Evolutionary conservation across 257 asterid species (phyloP).

Genomic region (Lithospermum erythrorhizon): DNA sequence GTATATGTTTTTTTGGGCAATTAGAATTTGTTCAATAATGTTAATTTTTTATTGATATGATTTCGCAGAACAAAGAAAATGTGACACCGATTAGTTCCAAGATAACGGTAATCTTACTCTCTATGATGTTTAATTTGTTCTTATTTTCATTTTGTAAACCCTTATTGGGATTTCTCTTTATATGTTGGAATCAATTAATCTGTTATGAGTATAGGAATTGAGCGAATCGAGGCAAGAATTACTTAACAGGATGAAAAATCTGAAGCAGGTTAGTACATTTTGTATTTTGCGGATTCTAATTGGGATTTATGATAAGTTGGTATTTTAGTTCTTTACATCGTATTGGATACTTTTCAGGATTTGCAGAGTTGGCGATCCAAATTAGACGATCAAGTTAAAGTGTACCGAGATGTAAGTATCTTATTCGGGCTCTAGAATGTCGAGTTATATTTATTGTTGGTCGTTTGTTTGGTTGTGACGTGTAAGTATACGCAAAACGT

Average conservation of each 20-base stretch:
- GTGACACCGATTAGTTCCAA: conserved; percentile 46
- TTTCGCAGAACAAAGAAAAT: conserved; percentile 52
- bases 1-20: too few relatives aligned
- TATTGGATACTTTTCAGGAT: conserved; percentile 36
- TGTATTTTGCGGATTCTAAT: background rate
- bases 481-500: background rate
- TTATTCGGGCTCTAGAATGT: too few relatives aligned
- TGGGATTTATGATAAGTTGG: conserved; percentile 1
- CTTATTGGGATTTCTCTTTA: too few relatives aligned
- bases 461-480: background rate
- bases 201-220: conserved; percentile 41
- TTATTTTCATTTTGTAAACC: background rate
- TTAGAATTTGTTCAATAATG: too few relatives aligned
- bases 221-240: conserved; percentile 82
- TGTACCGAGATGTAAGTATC: conserved; percentile 60
- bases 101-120: conserved; percentile 44
- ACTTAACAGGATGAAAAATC: conserved; percentile 53
- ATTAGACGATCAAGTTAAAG: conserved; percentile 77
- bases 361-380: conserved; percentile 79
- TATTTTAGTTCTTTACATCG: background rate
- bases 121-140: conserved; percentile 4
- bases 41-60: background rate
- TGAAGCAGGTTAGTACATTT: conserved; percentile 53
- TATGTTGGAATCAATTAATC: too few relatives aligned
- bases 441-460: background rate